These are phyloP conservation scores for Cryptosporidium bovis DNA, from an alignment of 169 alveolate genomes.

Conservation along the genomic window DNA sequence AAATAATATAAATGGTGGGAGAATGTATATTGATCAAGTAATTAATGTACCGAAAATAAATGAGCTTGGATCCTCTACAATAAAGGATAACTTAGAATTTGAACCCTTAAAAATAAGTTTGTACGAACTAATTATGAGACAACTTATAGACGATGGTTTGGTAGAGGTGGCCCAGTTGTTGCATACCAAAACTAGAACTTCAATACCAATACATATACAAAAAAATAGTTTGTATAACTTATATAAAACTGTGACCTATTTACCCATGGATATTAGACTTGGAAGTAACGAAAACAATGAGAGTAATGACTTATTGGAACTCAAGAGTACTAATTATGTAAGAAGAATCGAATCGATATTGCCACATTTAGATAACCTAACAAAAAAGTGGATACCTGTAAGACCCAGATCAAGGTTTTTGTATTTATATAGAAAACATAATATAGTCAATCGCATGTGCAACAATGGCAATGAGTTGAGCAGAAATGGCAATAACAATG, in stretches of 20 bases:
- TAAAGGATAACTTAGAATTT: constrained; percentile 39
- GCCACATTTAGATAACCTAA: constrained; percentile 51
- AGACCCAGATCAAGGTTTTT: constrained; percentile 27
- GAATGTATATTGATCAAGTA: constrained; percentile 1
- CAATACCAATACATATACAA: constrained; percentile 36
- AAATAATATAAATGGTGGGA: background rate
- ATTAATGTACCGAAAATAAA: constrained; percentile 4
- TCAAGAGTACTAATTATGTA: constrained; percentile 52
- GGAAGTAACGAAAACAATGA: constrained; percentile 17
- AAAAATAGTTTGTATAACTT: constrained; percentile 42
- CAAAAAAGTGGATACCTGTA: constrained; percentile 70
- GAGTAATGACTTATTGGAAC: constrained; percentile 40
- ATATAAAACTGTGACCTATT: constrained; percentile 52
- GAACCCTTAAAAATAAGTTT: constrained; percentile 66
- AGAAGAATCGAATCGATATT: constrained; percentile 49
- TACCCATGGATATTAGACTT: constrained; percentile 61
- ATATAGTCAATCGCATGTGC: constrained; percentile 1
- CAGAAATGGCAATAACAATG: background rate
- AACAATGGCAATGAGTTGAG: background rate
- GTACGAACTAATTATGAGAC: constrained; percentile 61
- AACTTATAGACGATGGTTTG: constrained; percentile 65
- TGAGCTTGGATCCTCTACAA: constrained; percentile 46
- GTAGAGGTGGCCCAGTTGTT: constrained; percentile 59
- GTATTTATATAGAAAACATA: constrained; percentile 19
- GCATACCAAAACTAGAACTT: constrained; percentile 46